Evolutionary conservation across 2,329 filamentous ascomycete species (phyloP).

Genomic region (Exophiala mesophila): DNA sequence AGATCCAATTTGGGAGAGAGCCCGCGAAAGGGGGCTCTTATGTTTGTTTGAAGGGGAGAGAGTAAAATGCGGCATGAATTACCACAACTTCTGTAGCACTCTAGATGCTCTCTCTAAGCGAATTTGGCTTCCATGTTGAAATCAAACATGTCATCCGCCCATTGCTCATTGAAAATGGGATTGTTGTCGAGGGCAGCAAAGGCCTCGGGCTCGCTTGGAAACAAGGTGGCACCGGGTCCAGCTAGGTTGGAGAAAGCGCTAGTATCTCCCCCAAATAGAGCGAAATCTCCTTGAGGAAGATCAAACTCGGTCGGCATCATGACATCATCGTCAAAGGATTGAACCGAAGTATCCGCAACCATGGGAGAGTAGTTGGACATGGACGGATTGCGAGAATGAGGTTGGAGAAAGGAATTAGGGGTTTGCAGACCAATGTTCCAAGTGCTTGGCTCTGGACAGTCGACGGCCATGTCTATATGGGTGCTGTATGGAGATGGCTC

Average conservation of each 20-base stretch:
- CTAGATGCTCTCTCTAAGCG: constrained; percentile 5
- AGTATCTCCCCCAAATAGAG: constrained; percentile 21
- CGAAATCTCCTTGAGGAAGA: constrained; percentile 23
- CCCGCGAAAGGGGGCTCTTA: too few species aligned
- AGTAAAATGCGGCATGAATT: neutral
- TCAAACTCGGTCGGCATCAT: constrained; percentile 15
- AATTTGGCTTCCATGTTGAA: constrained; percentile 20
- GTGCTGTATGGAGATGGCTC: constrained; percentile 21
- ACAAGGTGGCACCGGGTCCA: constrained; percentile 24
- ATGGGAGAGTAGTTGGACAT: constrained; percentile 24
- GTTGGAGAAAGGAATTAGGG: constrained; percentile 22
- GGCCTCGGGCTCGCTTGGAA: constrained; percentile 21
- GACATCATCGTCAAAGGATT: constrained; percentile 15
- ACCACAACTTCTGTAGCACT: too few species aligned
- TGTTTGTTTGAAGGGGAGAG: too few species aligned
- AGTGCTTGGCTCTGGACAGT: constrained; percentile 15
- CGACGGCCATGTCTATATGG: constrained; percentile 18
- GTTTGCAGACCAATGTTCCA: constrained; percentile 23
- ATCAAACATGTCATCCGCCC: constrained; percentile 20
- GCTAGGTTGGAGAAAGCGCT: constrained; percentile 24
- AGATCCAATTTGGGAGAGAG: too few species aligned
- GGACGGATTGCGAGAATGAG: constrained; percentile 26
- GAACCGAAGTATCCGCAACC: constrained; percentile 19
- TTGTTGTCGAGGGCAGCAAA: constrained; percentile 22
- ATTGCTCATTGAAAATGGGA: constrained; percentile 18